Evolutionary conservation across 2,329 filamentous ascomycete species (phyloP).

Genomic region (Lasiodiplodia gonubiensis): DNA sequence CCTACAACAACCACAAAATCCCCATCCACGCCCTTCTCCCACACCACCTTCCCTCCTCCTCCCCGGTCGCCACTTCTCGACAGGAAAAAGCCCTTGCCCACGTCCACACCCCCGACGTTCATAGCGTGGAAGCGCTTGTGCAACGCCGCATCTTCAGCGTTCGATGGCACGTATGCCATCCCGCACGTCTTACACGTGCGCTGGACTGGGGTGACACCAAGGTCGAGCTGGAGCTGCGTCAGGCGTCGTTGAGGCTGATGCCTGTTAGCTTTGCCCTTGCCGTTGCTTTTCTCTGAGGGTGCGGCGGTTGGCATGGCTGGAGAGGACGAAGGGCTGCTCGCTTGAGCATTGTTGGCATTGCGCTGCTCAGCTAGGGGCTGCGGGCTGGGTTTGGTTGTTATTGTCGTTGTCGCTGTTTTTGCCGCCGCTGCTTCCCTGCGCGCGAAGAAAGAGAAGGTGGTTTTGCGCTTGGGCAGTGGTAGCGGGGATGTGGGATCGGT

Average conservation of each 20-base stretch:
- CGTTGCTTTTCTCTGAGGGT: not conserved
- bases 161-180: conserved; percentile 71
- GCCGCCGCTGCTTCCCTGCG: conserved; percentile 39
- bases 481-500: conserved; percentile 50
- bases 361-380: not conserved
- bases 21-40: conserved; percentile 47
- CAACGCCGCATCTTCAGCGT: conserved; percentile 64
- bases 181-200: conserved; percentile 65
- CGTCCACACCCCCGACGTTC: conserved; percentile 65
- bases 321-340: not conserved
- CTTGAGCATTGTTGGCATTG: not conserved
- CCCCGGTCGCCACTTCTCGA: conserved; percentile 54
- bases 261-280: not conserved
- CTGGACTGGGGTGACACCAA: conserved; percentile 60
- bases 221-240: conserved; percentile 66
- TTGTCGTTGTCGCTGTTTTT: not conserved
- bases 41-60: conserved; percentile 60
- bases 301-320: not conserved
- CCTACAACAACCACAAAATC: conserved; percentile 65
- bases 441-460: conserved; percentile 52
- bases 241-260: conserved; percentile 42
- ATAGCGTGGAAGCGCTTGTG: conserved; percentile 70
- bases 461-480: conserved; percentile 51
- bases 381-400: not conserved
- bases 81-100: conserved; percentile 63